Base-by-base conservation (phyloP, 306 rosid genomes). In the Inga laurina region DNA sequence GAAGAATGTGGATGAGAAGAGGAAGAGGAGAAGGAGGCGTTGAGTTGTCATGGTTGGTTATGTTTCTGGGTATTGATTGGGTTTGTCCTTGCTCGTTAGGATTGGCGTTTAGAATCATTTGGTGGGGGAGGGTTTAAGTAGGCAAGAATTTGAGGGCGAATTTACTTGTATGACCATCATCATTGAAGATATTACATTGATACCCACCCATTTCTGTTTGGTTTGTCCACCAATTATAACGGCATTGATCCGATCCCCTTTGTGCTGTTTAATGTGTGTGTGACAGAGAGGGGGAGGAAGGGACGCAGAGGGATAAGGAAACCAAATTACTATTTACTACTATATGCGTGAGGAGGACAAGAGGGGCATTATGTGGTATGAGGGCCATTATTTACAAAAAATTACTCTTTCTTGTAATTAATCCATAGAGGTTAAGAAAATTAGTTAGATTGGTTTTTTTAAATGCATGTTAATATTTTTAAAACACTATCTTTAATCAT, bases 41-140 rank as follows among this genome's bases (percentile, higher is more conserved):
- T 84, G 88, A 68, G 56, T 66, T 68, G 69, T 85, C 90, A 88
- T 88, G 39, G 16, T 79, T 68, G 11, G 37, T n/a, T 34, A 7
- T 48, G 66, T 62, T 44, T 2, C 24, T 49, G 41, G 32, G 24
- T 44, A 24, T 10, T n/a, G 52, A 10, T 44, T 71, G 75, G 75
- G 0, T 71, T 70, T 14, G 54, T 71, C 21, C 46, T 35, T 16
- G 43, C 43, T 39, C 43, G 43, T 39, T 6, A 39, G 74, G 74
- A 69, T 69, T 39, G 74, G 74, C 30, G 48, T 69, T 69, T 7
- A 9, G 5, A 45, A 69, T 21, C 30, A 5, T 45, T 4, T 10
- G 22, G 77, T 12, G 78, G 39, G 41, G 21, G 80, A 46, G 18
- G 80, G 85, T 13, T 64, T 88, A 72, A 85, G 85, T 88, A 88